A percentile compares a stretch with the other conserved stretches of the same genome.
phyloP scores from a whole-genome alignment of 345 rosid species.

The Excoecaria cochinchinensis region DNA sequence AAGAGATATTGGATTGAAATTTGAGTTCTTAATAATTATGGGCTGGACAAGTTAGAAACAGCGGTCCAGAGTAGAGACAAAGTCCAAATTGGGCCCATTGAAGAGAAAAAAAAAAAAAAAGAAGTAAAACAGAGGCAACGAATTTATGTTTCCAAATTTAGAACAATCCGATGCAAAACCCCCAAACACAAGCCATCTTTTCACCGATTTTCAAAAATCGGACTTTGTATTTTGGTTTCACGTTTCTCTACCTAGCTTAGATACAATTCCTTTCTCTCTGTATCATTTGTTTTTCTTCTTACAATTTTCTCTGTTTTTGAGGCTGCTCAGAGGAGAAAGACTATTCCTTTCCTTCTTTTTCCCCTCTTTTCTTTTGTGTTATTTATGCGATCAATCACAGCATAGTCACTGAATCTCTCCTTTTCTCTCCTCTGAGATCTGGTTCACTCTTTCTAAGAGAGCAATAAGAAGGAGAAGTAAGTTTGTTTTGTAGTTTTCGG shows the following conservation, averaged over 20 bases:
- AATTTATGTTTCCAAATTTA: not conserved
- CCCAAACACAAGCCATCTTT: slow-evolving; percentile 15
- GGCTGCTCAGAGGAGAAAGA: not conserved
- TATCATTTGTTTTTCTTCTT: not conserved
- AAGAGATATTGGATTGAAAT: too few relatives aligned
- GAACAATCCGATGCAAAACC: slow-evolving; percentile 6
- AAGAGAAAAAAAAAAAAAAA: not conserved
- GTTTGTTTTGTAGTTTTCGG: not conserved
- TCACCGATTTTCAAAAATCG: not conserved
- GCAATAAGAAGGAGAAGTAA: not conserved
- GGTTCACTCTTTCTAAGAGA: slow-evolving; percentile 2
- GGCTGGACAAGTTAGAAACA: not conserved
- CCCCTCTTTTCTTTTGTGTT: not conserved
- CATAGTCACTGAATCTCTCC: not conserved
- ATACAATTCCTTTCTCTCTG: not conserved
- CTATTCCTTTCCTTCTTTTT: not conserved
- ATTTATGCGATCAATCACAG: slow-evolving; percentile 2
- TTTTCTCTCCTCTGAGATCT: slow-evolving; percentile 10
- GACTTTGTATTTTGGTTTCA: not conserved
- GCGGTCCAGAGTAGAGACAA: not conserved
- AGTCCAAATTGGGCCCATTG: not conserved
- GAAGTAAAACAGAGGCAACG: not conserved
- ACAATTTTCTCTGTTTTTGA: not conserved
- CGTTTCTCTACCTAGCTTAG: not conserved
- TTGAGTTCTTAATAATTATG: not conserved